Conservation (phyloP, 371 early-diverging fungal genomes). For the Massospora cicadina region DNA sequence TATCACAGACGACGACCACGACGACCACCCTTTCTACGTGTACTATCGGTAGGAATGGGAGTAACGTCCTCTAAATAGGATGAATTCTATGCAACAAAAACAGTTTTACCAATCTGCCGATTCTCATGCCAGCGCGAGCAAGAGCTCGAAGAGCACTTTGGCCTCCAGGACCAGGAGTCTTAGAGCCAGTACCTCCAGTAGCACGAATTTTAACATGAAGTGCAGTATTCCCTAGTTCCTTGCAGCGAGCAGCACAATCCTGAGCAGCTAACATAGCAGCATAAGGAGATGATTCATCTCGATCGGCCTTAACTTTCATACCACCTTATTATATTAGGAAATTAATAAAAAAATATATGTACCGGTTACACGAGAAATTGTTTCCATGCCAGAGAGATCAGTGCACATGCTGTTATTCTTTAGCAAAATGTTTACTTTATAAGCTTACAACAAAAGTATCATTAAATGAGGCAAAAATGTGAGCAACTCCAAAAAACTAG, state of each 20-base stretch:
- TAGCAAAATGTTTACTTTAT: slow-evolving; percentile 7
- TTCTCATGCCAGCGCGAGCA: slow-evolving; percentile 97
- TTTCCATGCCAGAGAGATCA: slow-evolving; percentile 99
- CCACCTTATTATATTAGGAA: slow-evolving; percentile 48
- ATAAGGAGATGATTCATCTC: slow-evolving; percentile 99
- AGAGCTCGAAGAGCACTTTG: slow-evolving; percentile 99
- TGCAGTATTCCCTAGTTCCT: slow-evolving; percentile 98
- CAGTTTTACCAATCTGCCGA: slow-evolving; percentile 72
- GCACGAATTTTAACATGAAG: slow-evolving; percentile 99
- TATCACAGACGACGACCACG: slow-evolving; percentile 98
- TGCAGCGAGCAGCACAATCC: slow-evolving; percentile 97
- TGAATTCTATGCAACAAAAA: slow-evolving; percentile 19
- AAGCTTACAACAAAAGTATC: slow-evolving; percentile 77
- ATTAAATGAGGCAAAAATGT: slow-evolving; percentile 99
- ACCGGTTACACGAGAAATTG: slow-evolving; percentile 99
- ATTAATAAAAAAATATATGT: slow-evolving; percentile 16
- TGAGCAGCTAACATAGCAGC: slow-evolving; percentile 99
- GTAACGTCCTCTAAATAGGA: slow-evolving; percentile 85
- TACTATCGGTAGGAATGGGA: slow-evolving; percentile 97
- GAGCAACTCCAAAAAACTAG: slow-evolving; percentile 99
- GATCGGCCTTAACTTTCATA: slow-evolving; percentile 99
- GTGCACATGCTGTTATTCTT: slow-evolving; percentile 69
- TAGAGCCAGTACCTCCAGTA: slow-evolving; percentile 99
- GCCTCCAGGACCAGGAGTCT: slow-evolving; percentile 99
- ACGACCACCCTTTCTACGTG: slow-evolving; percentile 99